Evolutionary conservation across 2,329 filamentous ascomycete genomes (phyloP).

Genomic region (Aureobasidium sp.): DNA sequence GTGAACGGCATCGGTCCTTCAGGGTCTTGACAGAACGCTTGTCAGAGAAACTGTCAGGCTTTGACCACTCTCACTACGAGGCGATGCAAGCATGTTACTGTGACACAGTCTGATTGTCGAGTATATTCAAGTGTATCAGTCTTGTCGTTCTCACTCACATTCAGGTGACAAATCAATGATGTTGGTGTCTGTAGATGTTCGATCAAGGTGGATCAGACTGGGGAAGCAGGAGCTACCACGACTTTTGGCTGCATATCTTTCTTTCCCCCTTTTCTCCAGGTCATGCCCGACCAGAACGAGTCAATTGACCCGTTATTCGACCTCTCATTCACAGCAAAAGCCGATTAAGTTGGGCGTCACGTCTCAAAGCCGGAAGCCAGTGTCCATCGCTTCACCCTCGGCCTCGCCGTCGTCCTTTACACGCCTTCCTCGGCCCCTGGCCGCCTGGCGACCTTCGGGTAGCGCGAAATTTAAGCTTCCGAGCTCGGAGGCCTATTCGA

Average conservation of each 20-base stretch:
- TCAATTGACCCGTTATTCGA: constrained; percentile 15
- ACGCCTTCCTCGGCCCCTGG: constrained; percentile 3
- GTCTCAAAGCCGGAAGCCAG: constrained; percentile 10
- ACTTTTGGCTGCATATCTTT: constrained; percentile 12
- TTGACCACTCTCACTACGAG: too few species aligned
- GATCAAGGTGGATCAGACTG: background rate
- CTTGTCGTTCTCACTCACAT: too few species aligned
- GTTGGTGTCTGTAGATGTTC: too few species aligned
- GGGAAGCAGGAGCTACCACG: constrained; percentile 2
- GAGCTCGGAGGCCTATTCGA: background rate
- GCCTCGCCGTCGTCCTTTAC: constrained; percentile 1
- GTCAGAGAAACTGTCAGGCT: background rate
- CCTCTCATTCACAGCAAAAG: constrained; percentile 11
- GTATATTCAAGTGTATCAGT: too few species aligned
- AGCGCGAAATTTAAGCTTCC: background rate
- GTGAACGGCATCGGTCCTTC: constrained; percentile 8
- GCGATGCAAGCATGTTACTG: too few species aligned
- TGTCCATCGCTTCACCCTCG: constrained; percentile 5
- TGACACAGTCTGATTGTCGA: too few species aligned
- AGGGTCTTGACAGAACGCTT: constrained; percentile 4
- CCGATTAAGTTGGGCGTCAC: constrained; percentile 15
- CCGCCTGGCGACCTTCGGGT: background rate
- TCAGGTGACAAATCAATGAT: too few species aligned
- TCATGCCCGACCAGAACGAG: background rate
- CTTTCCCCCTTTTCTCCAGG: constrained; percentile 9